These are phyloP conservation scores for Cladorrhinum sp. DNA, from an alignment of 2,329 filamentous ascomycete genomes.

Conservation along the genomic window DNA sequence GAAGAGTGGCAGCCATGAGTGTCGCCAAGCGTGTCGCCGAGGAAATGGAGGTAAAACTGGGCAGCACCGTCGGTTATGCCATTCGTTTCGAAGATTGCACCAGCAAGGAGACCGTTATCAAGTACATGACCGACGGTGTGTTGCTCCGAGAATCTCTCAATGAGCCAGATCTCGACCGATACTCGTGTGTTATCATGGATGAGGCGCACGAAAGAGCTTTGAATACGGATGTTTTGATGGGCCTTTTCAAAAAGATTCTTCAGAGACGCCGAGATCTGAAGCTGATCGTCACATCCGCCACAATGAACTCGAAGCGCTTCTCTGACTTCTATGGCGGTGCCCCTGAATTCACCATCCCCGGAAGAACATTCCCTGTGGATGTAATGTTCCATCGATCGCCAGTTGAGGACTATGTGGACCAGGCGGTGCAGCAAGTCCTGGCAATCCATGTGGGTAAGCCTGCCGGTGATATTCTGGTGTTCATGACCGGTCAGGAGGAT, in stretches of 20 bases:
- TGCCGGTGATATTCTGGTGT: slow-evolving; percentile 89
- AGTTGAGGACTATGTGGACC: slow-evolving; percentile 96
- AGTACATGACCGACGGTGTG: slow-evolving; percentile 99
- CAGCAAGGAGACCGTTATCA: slow-evolving; percentile 90
- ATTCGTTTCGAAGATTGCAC: slow-evolving; percentile 99
- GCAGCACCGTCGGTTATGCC: slow-evolving; percentile 86
- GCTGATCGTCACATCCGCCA: slow-evolving; percentile 95
- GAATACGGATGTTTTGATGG: slow-evolving; percentile 97
- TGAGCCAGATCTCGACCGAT: slow-evolving; percentile 88
- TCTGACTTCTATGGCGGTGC: slow-evolving; percentile 95
- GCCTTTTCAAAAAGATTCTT: slow-evolving; percentile 94
- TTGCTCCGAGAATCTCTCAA: slow-evolving; percentile 88
- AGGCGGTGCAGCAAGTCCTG: slow-evolving; percentile 91
- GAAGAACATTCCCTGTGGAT: slow-evolving; percentile 94
- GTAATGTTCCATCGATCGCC: slow-evolving; percentile 93
- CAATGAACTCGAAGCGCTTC: slow-evolving; percentile 96
- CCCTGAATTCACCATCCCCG: slow-evolving; percentile 94
- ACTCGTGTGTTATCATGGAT: slow-evolving; percentile 99
- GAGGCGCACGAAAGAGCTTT: slow-evolving; percentile 95
- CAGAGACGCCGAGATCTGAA: slow-evolving; percentile 87
- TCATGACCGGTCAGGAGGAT: slow-evolving; percentile 99
- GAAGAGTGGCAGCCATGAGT: slow-evolving; percentile 97
- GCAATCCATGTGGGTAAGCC: slow-evolving; percentile 96
- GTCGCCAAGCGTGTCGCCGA: slow-evolving; percentile 97
- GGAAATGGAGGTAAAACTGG: slow-evolving; percentile 93